Conservation (phyloP, 768 basidiomycete genomes). For the Xerocomellus amylosporus region DNA sequence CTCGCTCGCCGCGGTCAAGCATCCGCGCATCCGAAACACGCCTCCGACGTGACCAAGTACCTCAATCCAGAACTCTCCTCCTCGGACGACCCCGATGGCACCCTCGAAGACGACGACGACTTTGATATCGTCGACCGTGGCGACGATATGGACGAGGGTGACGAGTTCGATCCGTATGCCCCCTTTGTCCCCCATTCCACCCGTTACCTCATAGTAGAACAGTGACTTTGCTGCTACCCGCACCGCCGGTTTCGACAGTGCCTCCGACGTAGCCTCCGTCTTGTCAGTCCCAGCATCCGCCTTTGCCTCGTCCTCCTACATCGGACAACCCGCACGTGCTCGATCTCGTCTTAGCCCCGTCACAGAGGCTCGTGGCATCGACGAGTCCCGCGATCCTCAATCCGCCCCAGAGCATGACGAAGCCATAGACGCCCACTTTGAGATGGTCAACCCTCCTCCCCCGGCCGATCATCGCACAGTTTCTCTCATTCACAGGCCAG, state of each 20-base stretch:
- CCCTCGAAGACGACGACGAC: conserved; percentile 48
- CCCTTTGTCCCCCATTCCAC: conserved; percentile 2
- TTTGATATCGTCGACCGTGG: conserved; percentile 49
- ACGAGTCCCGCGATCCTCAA: conserved; percentile 27
- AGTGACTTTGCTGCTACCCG: conserved; percentile 71
- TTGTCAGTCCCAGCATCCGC: conserved; percentile 51
- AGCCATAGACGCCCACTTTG: conserved; percentile 46
- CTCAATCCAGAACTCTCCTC: conserved; percentile 50
- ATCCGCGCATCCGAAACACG: conserved; percentile 24
- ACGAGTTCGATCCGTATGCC: conserved; percentile 80
- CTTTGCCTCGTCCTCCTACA: conserved; percentile 47
- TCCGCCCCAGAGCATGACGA: conserved; percentile 23
- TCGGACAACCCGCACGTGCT: conserved; percentile 33
- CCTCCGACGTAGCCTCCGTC: conserved; percentile 60
- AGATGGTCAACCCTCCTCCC: conserved; percentile 49
- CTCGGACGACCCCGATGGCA: conserved; percentile 50
- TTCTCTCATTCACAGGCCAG: conserved; percentile 20
- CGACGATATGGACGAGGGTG: conserved; percentile 57
- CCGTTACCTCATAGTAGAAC: not conserved
- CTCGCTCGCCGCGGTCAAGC: conserved; percentile 52
- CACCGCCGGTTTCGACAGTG: conserved; percentile 53
- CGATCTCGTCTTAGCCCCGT: conserved; percentile 62
- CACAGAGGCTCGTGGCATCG: conserved; percentile 46
- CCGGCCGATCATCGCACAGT: conserved; percentile 21
- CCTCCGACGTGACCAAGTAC: conserved; percentile 32